Percentiles rank a stretch among this genome's conserved stretches.
Evolutionary conservation across 371 early-diverging fungal species (phyloP).

Genomic region (Rhizomucor miehei): DNA sequence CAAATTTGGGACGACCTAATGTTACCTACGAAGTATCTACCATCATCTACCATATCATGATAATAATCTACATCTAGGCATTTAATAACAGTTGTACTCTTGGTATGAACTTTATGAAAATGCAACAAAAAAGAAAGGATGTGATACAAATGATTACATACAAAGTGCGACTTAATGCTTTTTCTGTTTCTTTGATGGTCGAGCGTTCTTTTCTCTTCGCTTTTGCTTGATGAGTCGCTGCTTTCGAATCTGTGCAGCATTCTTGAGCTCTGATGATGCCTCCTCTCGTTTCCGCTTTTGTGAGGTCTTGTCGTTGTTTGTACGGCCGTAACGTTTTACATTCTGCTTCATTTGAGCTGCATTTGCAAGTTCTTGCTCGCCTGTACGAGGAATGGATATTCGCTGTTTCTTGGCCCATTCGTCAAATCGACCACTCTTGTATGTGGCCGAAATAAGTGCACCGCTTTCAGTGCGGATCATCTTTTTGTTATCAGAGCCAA

Average conservation of each 20-base stretch:
- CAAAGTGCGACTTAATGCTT: slow-evolving; percentile 2
- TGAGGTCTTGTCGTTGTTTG: slow-evolving; percentile 62
- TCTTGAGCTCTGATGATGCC: slow-evolving; percentile 74
- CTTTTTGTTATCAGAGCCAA: slow-evolving; percentile 97
- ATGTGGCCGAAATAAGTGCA: slow-evolving; percentile 84
- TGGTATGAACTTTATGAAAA: no score
- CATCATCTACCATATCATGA: no score
- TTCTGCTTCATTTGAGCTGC: slow-evolving; percentile 31
- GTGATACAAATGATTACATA: no score
- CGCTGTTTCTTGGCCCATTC: slow-evolving; percentile 90
- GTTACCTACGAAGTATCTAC: no score
- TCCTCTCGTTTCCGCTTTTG: slow-evolving; percentile 52
- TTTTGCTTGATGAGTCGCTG: slow-evolving; percentile 76
- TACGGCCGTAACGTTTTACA: slow-evolving; percentile 53
- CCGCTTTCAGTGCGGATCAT: slow-evolving; percentile 91
- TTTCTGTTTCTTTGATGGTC: slow-evolving; percentile 32
- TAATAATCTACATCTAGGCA: no score
- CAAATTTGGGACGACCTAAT: no score
- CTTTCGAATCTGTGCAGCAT: slow-evolving; percentile 82
- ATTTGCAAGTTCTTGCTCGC: slow-evolving; percentile 78
- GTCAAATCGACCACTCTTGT: slow-evolving; percentile 82
- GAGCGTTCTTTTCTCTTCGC: slow-evolving; percentile 69
- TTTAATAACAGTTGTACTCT: no score
- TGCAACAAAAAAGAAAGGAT: no score
- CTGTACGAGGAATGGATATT: slow-evolving; percentile 74